phyloP scores from a whole-genome alignment of 2,329 filamentous ascomycete species.

The Pseudopyricularia javanii region DNA sequence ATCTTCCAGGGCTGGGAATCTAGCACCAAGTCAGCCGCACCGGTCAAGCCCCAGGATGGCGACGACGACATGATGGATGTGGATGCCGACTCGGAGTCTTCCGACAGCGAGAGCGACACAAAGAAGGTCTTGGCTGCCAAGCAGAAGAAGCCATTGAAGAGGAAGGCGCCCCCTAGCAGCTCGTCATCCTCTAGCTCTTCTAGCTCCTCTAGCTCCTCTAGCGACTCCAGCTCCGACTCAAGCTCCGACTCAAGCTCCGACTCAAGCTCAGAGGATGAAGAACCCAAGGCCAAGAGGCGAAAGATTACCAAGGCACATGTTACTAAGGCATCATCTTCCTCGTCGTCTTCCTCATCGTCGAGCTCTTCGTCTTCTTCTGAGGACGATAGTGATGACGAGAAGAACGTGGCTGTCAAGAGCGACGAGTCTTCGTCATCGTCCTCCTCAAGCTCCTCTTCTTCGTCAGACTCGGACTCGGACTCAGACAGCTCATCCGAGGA shows the following conservation, averaged over 20 bases:
- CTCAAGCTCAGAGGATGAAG: conserved; percentile 32
- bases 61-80: conserved; percentile 37
- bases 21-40: conserved; percentile 19
- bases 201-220: too few relatives aligned
- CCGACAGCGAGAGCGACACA: conserved; percentile 18
- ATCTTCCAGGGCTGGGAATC: conserved; percentile 40
- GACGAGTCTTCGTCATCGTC: conserved; percentile 3
- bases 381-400: conserved; percentile 9
- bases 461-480: conserved; percentile 14
- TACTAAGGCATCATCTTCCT: conserved; percentile 21
- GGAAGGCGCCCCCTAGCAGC: conserved; percentile 34
- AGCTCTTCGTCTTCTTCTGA: conserved; percentile 13
- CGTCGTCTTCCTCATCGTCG: conserved; percentile 19
- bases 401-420: neutral
- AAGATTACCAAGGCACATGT: conserved; percentile 17
- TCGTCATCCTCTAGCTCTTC: conserved; percentile 14
- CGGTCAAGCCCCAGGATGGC: conserved; percentile 9
- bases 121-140: conserved; percentile 18
- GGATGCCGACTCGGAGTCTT: conserved; percentile 14
- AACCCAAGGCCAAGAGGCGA: conserved; percentile 39
- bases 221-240: conserved; percentile 14
- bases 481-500: conserved; percentile 16
- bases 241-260: conserved; percentile 17
- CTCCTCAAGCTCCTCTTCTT: conserved; percentile 10
- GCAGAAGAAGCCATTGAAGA: conserved; percentile 34